Base-by-base conservation (phyloP, 116 monocot species). In the Dioscorea cayenensis region DNA sequence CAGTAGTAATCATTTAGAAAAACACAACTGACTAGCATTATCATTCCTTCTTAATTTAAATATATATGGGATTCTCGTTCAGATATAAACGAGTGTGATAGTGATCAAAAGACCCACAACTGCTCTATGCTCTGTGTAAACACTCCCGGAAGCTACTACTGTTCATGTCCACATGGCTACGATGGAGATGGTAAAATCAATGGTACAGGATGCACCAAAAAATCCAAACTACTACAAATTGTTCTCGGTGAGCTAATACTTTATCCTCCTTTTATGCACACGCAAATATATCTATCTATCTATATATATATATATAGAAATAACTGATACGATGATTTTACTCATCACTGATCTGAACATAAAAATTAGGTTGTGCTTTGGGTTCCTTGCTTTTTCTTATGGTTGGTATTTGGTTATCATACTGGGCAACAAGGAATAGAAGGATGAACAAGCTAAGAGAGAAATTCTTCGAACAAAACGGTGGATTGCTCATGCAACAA, bases 11-110 rank as follows among this genome's bases (percentile, higher is more conserved):
- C n/a, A n/a, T n/a, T n/a, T n/a, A n/a, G n/a, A n/a, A n/a, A n/a
- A n/a, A n/a, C n/a, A n/a, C n/a, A n/a, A n/a, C n/a, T n/a, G n/a
- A n/a, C n/a, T n/a, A n/a, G n/a, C n/a, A n/a, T n/a, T n/a, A n/a
- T n/a, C n/a, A n/a, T n/a, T n/a, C n/a, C n/a, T n/a, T n/a, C n/a
- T n/a, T n/a, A n/a, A n/a, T n/a, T n/a, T n/a, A n/a, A n/a, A n/a
- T n/a, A n/a, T n/a, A n/a, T n/a, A n/a, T n/a, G n/a, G n/a, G n/a
- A n/a, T n/a, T n/a, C n/a, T n/a, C n/a, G n/a, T n/a, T n/a, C 55
- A 87, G 87, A 87, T 73, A 65, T 87, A 4, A 63, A 87, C 60
- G 87, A 87, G 67, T 87, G 87, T 37, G 22, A 2, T 20, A 37
- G 37, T n/a, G 28, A 14, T 51, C 51, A 4, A 14, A 14, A 11